phyloP scores from a whole-genome alignment of 1,284 basidiomycete species.

The Microbotryum intermedium region DNA sequence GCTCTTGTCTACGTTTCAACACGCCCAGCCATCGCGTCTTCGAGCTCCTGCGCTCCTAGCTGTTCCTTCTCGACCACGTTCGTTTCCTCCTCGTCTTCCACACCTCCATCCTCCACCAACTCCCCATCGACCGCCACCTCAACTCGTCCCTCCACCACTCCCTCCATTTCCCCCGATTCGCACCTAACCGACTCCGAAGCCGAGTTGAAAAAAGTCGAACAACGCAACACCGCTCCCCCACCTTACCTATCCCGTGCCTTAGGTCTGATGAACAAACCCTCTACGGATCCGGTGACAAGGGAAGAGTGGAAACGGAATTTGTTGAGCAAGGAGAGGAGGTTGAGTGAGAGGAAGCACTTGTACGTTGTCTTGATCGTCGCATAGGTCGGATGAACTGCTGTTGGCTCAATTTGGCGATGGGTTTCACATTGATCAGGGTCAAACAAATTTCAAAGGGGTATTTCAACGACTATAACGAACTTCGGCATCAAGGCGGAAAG shows the following conservation, averaged over 20 bases:
- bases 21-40: background rate
- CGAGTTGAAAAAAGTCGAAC: constrained; percentile 17
- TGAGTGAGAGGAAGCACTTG: constrained; percentile 68
- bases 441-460: constrained; percentile 81
- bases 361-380: constrained; percentile 38
- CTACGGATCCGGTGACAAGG: constrained; percentile 50
- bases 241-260: constrained; percentile 61
- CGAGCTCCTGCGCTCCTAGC: background rate
- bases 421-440: constrained; percentile 49
- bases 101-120: background rate
- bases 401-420: background rate
- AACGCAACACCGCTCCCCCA: constrained; percentile 38
- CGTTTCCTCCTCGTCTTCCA: background rate
- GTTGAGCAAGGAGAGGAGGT: constrained; percentile 60
- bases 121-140: background rate
- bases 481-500: constrained; percentile 78
- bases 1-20: background rate
- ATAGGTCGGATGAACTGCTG: background rate
- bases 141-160: background rate
- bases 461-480: constrained; percentile 78
- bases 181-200: constrained; percentile 22
- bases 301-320: constrained; percentile 60
- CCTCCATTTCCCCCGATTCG: background rate
- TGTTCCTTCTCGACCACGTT: background rate
- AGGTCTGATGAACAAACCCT: constrained; percentile 58